Evolutionary conservation across 352 stramenopile genomes (phyloP).

Genomic region (Globisporangium perplexum): DNA sequence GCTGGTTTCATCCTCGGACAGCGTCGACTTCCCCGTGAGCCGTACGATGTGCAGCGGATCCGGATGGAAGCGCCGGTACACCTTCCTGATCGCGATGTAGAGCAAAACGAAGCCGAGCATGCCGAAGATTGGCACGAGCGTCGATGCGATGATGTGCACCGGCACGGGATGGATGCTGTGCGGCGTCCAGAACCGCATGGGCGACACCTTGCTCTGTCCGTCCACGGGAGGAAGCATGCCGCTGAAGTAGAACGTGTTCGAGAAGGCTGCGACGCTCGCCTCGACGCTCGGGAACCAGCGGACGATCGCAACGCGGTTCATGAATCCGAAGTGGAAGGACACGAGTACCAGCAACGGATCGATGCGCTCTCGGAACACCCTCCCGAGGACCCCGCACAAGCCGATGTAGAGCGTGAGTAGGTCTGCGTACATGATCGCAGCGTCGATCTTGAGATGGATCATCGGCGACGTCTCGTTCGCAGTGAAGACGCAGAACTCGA

Average conservation of each 20-base stretch:
- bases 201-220: constrained; percentile 18
- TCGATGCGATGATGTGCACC: background rate
- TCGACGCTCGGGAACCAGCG: background rate
- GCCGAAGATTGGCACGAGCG: constrained; percentile 6
- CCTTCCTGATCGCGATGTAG: constrained; percentile 13
- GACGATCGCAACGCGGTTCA: constrained; percentile 7
- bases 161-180: constrained; percentile 4
- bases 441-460: constrained; percentile 21
- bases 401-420: constrained; percentile 23
- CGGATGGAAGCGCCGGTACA: constrained; percentile 3
- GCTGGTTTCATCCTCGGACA: no score
- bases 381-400: constrained; percentile 13
- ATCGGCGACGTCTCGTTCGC: constrained; percentile 21
- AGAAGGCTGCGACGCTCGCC: background rate
- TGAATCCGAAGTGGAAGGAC: constrained; percentile 15
- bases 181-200: constrained; percentile 13
- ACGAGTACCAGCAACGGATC: constrained; percentile 17
- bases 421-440: constrained; percentile 30
- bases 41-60: no score
- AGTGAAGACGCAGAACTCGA: constrained; percentile 35
- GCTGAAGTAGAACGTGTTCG: background rate
- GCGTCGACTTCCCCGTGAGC: no score
- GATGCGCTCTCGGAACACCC: constrained; percentile 14
- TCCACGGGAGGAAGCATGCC: background rate
- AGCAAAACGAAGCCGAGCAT: constrained; percentile 11